Evolutionary conservation across 352 stramenopile genomes (phyloP).

Genomic region (Globisporangium megalacanthum): DNA sequence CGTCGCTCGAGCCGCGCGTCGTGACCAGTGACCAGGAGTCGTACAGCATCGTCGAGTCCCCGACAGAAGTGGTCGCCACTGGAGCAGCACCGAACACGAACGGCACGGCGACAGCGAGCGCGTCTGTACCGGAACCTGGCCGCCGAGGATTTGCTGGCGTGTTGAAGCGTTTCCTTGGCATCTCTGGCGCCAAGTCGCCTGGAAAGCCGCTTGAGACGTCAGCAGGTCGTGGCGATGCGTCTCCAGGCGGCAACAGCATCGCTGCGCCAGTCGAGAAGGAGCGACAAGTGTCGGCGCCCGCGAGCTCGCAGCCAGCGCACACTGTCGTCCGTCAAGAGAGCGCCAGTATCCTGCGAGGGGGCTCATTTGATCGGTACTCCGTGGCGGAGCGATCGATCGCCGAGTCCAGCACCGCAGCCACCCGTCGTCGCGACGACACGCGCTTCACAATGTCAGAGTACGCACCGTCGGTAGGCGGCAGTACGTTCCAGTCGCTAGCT

Average conservation of each 20-base stretch:
- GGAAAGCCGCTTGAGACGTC: neutral
- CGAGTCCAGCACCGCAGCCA: slow-evolving; percentile 6
- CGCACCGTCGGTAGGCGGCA: neutral
- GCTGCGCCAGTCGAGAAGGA: neutral
- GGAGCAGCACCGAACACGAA: neutral
- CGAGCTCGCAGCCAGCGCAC: neutral
- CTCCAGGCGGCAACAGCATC: neutral
- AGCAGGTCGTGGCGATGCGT: neutral
- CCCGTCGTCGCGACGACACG: neutral
- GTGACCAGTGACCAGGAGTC: slow-evolving; percentile 31
- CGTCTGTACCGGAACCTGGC: slow-evolving; percentile 2
- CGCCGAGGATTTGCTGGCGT: slow-evolving; percentile 36
- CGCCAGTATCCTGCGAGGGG: neutral
- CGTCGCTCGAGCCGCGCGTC: slow-evolving; percentile 9
- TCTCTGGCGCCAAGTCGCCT: slow-evolving; percentile 22
- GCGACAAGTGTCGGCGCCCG: neutral
- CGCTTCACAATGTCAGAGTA: slow-evolving; percentile 1
- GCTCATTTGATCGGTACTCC: slow-evolving; percentile 6
- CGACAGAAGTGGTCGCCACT: slow-evolving; percentile 6
- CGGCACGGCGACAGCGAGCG: neutral
- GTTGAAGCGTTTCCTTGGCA: slow-evolving; percentile 67
- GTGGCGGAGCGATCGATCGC: slow-evolving; percentile 18
- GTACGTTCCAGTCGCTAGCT: neutral
- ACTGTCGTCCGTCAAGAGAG: neutral
- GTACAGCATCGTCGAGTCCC: slow-evolving; percentile 47